These are phyloP conservation scores for Pichia cephalocereana DNA, from an alignment of 805 yeast genomes.

Conservation along the genomic window DNA sequence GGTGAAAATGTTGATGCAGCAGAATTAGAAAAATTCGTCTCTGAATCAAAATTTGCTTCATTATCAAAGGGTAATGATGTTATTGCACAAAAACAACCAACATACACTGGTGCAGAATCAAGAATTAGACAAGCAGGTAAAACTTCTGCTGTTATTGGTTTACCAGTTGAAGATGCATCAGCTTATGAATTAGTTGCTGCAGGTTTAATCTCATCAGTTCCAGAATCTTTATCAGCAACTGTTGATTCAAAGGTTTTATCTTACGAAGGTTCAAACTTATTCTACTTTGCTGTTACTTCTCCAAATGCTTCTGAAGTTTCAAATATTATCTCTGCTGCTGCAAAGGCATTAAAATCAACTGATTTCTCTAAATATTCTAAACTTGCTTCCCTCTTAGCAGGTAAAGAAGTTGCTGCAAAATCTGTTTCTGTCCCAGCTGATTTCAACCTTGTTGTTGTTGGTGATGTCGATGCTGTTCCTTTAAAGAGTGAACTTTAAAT, in stretches of 20 bases:
- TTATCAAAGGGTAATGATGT: constrained; percentile 55
- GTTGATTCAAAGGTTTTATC: constrained; percentile 46
- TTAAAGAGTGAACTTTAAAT: constrained; percentile 76
- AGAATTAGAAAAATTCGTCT: constrained; percentile 61
- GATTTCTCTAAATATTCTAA: constrained; percentile 35
- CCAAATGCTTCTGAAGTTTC: constrained; percentile 49
- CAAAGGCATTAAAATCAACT: constrained; percentile 37
- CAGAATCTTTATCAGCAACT: constrained; percentile 44
- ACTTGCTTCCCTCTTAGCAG: constrained; percentile 38
- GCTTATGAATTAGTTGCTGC: constrained; percentile 65
- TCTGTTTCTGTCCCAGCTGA: constrained; percentile 38
- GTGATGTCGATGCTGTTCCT: constrained; percentile 81
- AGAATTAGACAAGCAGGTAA: constrained; percentile 57
- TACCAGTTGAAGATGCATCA: constrained; percentile 60
- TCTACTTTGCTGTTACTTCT: constrained; percentile 60
- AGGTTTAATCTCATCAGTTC: constrained; percentile 44
- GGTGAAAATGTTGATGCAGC: constrained; percentile 66
- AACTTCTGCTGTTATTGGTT: constrained; percentile 71
- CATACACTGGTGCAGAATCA: constrained; percentile 56
- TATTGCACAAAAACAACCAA: constrained; percentile 26
- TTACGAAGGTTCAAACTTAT: constrained; percentile 75
- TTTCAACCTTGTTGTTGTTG: constrained; percentile 82
- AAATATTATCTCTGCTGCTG: constrained; percentile 51
- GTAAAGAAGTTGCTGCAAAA: constrained; percentile 27
- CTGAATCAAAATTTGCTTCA: constrained; percentile 53